Evolutionary conservation across 2,329 filamentous ascomycete species (phyloP).

Genomic region (Claviceps sp.): DNA sequence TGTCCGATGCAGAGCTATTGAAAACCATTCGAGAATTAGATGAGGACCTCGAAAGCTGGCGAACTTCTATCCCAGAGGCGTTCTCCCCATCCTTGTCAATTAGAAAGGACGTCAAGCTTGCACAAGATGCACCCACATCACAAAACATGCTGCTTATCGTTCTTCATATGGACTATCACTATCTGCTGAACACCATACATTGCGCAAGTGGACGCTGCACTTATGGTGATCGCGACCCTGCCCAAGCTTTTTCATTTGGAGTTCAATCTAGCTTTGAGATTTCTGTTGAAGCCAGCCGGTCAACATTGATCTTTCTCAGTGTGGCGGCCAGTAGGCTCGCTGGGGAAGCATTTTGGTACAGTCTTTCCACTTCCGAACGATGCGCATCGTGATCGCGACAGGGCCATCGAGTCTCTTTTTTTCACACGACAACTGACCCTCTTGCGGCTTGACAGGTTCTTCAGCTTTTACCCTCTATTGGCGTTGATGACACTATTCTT

Average conservation of each 20-base stretch:
- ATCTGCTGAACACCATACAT: slow-evolving; percentile 41
- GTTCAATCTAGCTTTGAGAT: slow-evolving; percentile 39
- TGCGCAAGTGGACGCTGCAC: slow-evolving; percentile 38
- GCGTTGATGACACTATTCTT: slow-evolving; percentile 41
- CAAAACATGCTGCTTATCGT: slow-evolving; percentile 33
- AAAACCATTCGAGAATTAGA: slow-evolving; percentile 42
- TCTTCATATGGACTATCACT: slow-evolving; percentile 40
- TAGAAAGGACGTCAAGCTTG: slow-evolving; percentile 13
- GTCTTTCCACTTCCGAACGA: neutral
- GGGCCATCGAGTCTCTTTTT: neutral
- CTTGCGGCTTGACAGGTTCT: slow-evolving; percentile 23
- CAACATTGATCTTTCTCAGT: slow-evolving; percentile 35
- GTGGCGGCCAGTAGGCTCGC: slow-evolving; percentile 27
- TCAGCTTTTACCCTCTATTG: slow-evolving; percentile 43
- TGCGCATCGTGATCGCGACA: no score
- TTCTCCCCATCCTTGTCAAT: slow-evolving; percentile 35
- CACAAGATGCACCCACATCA: slow-evolving; percentile 13
- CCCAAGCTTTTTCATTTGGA: slow-evolving; percentile 20
- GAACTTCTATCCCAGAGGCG: slow-evolving; percentile 29
- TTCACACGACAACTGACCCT: neutral
- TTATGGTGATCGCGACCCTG: slow-evolving; percentile 13
- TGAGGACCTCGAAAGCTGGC: slow-evolving; percentile 41
- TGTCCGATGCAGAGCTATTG: slow-evolving; percentile 40
- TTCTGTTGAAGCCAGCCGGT: slow-evolving; percentile 41
- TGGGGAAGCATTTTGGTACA: slow-evolving; percentile 36